These are phyloP conservation scores for Anethum foeniculum DNA, from an alignment of 140 eudicot genomes.

Conservation along the genomic window DNA sequence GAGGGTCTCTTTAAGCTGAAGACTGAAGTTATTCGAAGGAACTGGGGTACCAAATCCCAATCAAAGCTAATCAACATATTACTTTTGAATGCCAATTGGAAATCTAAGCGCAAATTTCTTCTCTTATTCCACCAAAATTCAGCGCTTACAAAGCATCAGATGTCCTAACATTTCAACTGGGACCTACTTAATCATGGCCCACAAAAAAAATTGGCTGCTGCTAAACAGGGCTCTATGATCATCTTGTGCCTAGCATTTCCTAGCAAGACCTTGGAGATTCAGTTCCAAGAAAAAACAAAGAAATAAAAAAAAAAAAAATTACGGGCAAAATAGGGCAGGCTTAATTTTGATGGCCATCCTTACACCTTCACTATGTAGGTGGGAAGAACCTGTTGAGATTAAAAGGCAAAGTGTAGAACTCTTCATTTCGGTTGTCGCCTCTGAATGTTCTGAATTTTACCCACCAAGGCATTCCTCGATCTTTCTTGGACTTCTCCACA, in stretches of 20 bases:
- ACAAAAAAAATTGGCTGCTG: neutral
- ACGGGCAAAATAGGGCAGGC: neutral
- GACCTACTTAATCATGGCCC: slow-evolving; percentile 7
- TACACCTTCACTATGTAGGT: slow-evolving; percentile 42
- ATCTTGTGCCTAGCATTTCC: neutral
- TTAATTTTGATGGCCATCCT: neutral
- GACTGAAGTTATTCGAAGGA: neutral
- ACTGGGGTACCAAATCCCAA: neutral
- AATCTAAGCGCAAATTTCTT: neutral
- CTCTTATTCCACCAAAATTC: slow-evolving; percentile 10
- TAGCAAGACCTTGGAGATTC: neutral
- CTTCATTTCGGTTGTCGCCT: slow-evolving; percentile 92
- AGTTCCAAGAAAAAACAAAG: neutral
- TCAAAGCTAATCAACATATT: neutral
- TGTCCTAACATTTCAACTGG: neutral
- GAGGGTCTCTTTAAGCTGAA: neutral
- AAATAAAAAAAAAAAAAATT: neutral
- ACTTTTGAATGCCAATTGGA: neutral
- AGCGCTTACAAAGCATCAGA: slow-evolving; percentile 14
- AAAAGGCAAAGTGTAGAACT: slow-evolving; percentile 87
- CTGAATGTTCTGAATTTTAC: slow-evolving; percentile 86
- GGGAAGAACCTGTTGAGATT: slow-evolving; percentile 90
- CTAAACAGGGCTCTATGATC: neutral
- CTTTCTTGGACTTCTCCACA: slow-evolving; percentile 78
- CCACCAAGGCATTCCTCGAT: slow-evolving; percentile 99